phyloP scores from a whole-genome alignment of 768 basidiomycete species.

The Cystofilobasidium macerans region DNA sequence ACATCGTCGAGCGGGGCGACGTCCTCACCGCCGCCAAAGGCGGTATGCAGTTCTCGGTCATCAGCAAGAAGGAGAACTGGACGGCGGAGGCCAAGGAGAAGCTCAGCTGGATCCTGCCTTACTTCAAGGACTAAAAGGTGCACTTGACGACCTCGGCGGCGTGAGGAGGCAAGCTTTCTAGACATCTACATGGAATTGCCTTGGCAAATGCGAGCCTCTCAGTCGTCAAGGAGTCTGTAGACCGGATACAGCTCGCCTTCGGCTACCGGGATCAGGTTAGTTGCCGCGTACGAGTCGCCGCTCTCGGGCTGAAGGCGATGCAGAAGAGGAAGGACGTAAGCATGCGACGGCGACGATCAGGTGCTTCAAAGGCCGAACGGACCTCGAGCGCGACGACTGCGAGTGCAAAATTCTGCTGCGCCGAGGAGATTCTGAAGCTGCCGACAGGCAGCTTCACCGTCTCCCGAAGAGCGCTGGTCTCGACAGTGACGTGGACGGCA shows the following conservation, averaged over 20 bases:
- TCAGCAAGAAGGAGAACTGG: conserved; percentile 23
- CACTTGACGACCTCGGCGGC: too few relatives aligned
- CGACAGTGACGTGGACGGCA: neutral
- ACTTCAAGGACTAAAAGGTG: conserved; percentile 13
- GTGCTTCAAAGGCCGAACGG: neutral
- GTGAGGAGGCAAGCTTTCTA: too few relatives aligned
- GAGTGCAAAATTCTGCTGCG: neutral
- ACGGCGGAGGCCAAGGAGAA: conserved; percentile 22
- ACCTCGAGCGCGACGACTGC: conserved; percentile 1
- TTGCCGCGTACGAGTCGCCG: neutral
- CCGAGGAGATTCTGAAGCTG: neutral
- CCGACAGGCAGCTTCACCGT: neutral
- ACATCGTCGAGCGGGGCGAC: conserved; percentile 47
- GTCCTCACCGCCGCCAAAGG: conserved; percentile 62
- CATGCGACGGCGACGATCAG: neutral
- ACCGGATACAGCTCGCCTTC: neutral
- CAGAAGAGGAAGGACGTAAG: neutral
- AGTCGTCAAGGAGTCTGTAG: neutral
- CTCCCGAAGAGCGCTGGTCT: neutral
- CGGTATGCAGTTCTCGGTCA: conserved; percentile 50
- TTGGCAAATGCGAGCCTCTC: neutral
- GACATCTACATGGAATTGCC: too few relatives aligned
- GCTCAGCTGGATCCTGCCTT: conserved; percentile 20
- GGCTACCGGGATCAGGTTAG: neutral
- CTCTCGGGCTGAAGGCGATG: neutral